Percentiles rank a stretch among this genome's conserved stretches.
These are phyloP conservation scores for Wickerhamomyces ciferrii DNA, from an alignment of 805 yeast genomes.

Conservation along the genomic window DNA sequence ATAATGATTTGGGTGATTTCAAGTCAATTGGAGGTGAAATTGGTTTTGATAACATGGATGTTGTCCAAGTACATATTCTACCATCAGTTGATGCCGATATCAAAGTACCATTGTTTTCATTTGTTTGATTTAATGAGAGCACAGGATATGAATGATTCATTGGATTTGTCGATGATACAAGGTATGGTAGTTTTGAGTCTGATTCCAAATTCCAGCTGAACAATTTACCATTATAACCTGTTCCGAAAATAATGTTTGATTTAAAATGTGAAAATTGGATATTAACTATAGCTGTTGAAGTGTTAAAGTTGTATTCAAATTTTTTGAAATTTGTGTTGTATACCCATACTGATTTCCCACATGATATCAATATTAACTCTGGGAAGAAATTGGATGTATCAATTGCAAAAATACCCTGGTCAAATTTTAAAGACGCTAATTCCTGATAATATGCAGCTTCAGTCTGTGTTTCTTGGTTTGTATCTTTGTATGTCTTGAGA, in stretches of 20 bases:
- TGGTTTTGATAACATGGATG: constrained; percentile 21
- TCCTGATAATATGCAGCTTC: constrained; percentile 5
- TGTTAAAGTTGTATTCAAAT: constrained; percentile 32
- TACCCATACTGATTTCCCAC: constrained; percentile 9
- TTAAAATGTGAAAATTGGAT: constrained; percentile 35
- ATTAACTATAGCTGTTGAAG: constrained; percentile 32
- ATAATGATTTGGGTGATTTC: constrained; percentile 16
- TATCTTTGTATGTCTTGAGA: constrained; percentile 9
- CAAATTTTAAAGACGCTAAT: constrained; percentile 2
- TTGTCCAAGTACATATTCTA: constrained; percentile 23
- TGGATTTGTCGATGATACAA: constrained; percentile 9
- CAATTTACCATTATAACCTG: constrained; percentile 43
- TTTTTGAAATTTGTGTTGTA: constrained; percentile 19
- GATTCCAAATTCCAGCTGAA: constrained; percentile 40
- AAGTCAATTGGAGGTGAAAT: constrained; percentile 14
- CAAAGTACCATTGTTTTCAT: constrained; percentile 15
- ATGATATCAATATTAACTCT: constrained; percentile 14
- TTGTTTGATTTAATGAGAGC: constrained; percentile 14
- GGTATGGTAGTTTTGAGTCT: constrained; percentile 9
- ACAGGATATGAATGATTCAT: constrained; percentile 21
- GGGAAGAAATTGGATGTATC: constrained; percentile 14
- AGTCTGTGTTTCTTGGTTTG: constrained; percentile 9
- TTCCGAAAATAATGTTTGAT: constrained; percentile 39
- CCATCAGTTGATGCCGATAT: constrained; percentile 27
- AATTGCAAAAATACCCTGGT: constrained; percentile 10